Conservation (phyloP, 176 grass and related monocot species). For the Coix lacrymajobi region DNA sequence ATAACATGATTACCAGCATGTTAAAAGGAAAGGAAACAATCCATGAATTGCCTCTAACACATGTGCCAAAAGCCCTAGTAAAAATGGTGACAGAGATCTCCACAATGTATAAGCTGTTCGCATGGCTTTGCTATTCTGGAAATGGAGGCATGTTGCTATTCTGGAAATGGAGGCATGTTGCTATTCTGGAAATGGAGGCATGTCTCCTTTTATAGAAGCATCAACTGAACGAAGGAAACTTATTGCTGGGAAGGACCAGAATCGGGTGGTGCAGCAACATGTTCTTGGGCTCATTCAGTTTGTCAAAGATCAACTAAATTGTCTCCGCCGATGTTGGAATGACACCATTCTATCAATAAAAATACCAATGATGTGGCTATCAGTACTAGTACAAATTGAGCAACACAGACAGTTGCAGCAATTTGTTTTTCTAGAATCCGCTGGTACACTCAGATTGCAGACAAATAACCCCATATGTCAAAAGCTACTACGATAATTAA, state of each 20-base stretch:
- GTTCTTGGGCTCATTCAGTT: neutral
- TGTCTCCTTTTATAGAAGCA: neutral
- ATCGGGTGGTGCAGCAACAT: neutral
- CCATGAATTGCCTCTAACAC: constrained; percentile 4
- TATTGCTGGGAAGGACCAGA: neutral
- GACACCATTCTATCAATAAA: neutral
- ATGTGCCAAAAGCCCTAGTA: constrained; percentile 2
- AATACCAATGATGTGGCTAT: neutral
- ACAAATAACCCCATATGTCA: neutral
- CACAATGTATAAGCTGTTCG: neutral
- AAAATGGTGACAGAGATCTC: neutral
- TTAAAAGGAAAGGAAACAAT: constrained; percentile 10
- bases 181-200: neutral
- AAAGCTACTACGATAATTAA: constrained; percentile 5
- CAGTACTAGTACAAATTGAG: neutral
- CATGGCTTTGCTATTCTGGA: constrained; percentile 1
- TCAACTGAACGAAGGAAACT: neutral
- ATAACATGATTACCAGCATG: neutral
- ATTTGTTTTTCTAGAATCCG: neutral
- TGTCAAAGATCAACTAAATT: neutral
- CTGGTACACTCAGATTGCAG: neutral
- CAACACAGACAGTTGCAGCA: neutral
- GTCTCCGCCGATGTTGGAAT: neutral
- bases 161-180: no score
- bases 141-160: neutral